Percentiles rank a stretch among this genome's conserved stretches.
Conservation (phyloP, 768 basidiomycete species). For the Boletus subparvulus region DNA sequence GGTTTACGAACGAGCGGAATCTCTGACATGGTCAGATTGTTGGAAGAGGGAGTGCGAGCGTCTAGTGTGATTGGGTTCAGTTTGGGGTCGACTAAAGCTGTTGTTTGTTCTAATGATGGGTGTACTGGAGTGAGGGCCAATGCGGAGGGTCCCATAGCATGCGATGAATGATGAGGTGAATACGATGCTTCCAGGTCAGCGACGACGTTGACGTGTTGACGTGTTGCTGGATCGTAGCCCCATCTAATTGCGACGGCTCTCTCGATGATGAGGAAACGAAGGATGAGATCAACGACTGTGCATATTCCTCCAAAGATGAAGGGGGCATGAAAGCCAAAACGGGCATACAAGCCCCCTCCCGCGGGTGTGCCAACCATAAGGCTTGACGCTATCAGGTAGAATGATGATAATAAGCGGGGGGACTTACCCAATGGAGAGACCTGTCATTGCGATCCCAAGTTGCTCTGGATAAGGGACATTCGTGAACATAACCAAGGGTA, state of each 20-base stretch:
- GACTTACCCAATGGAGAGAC: conserved; percentile 52
- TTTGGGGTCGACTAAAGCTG: neutral
- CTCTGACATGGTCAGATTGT: conserved; percentile 4
- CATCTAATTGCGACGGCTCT: conserved; percentile 49
- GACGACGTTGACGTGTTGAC: conserved; percentile 5
- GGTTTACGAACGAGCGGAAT: conserved; percentile 19
- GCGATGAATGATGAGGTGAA: neutral
- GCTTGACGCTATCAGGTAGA: conserved; percentile 29
- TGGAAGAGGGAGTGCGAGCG: neutral
- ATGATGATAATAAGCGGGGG: neutral
- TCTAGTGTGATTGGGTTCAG: neutral
- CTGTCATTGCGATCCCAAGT: conserved; percentile 59
- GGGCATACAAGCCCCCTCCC: conserved; percentile 52
- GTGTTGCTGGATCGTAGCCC: conserved; percentile 43
- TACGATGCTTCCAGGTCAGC: conserved; percentile 9
- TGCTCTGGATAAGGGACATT: conserved; percentile 42
- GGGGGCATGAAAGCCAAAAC: conserved; percentile 60
- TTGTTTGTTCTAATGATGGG: neutral
- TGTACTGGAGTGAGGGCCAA: neutral
- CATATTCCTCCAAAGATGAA: conserved; percentile 53
- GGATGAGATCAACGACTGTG: conserved; percentile 49
- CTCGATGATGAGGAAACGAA: conserved; percentile 58
- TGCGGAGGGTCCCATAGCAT: neutral
- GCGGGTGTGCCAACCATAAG: conserved; percentile 57
- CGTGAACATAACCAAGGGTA: neutral